phyloP scores from a whole-genome alignment of 2,329 filamentous ascomycete species.

The Hymenoscyphus linearis region DNA sequence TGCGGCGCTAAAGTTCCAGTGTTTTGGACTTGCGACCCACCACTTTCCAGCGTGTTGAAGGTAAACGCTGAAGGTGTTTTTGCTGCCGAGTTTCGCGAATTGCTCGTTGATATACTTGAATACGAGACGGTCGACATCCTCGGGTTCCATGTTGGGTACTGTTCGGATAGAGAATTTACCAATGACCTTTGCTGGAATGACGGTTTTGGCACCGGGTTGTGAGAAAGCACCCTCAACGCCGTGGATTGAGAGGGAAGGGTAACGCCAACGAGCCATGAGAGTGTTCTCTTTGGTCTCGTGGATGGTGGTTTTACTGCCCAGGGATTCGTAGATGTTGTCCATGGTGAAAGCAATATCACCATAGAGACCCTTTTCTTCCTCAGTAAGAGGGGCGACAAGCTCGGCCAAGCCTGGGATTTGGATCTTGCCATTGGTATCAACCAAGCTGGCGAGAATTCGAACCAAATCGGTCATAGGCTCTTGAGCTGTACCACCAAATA shows the following conservation, averaged over 20 bases:
- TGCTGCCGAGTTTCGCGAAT: conserved; percentile 82
- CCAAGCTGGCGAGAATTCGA: conserved; percentile 73
- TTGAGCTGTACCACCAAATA: conserved; percentile 93
- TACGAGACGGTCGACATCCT: conserved; percentile 80
- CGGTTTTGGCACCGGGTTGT: conserved; percentile 90
- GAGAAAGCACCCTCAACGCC: conserved; percentile 94
- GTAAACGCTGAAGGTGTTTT: conserved; percentile 81
- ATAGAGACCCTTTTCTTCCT: conserved; percentile 85
- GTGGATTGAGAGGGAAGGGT: conserved; percentile 89
- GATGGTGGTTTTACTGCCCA: conserved; percentile 85
- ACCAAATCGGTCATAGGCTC: conserved; percentile 98
- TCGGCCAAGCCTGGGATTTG: conserved; percentile 90
- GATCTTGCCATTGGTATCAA: conserved; percentile 88
- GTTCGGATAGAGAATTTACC: conserved; percentile 99
- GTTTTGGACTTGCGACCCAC: conserved; percentile 96
- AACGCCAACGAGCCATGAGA: conserved; percentile 94
- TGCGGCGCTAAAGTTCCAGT: conserved; percentile 97
- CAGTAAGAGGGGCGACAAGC: conserved; percentile 81
- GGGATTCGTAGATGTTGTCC: conserved; percentile 86
- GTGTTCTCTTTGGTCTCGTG: conserved; percentile 84
- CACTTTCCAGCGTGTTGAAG: conserved; percentile 92
- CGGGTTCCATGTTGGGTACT: conserved; percentile 94
- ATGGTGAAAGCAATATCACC: conserved; percentile 89
- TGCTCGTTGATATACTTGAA: conserved; percentile 77
- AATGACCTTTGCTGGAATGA: conserved; percentile 95